These are phyloP conservation scores for Pistacia vera DNA, from an alignment of 345 rosid genomes.

Conservation along the genomic window DNA sequence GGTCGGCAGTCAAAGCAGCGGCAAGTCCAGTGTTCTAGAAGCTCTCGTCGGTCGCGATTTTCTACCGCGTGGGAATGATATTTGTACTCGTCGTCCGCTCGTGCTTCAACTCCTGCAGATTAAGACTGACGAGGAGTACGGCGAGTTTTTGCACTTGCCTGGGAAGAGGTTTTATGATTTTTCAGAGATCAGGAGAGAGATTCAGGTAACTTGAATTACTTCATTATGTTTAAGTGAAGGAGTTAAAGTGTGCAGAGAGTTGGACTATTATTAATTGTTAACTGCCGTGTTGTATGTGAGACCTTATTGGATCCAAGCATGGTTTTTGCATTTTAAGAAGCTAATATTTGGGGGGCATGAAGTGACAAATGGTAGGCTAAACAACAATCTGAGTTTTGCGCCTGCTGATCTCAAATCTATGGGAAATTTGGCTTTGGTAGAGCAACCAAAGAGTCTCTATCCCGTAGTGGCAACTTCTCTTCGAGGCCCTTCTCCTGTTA, in stretches of 20 bases:
- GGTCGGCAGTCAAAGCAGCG: slow-evolving; percentile 98
- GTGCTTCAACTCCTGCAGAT: slow-evolving; percentile 94
- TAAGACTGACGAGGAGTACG: slow-evolving; percentile 85
- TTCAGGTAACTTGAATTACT: slow-evolving; percentile 57
- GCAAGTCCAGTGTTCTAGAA: slow-evolving; percentile 97
- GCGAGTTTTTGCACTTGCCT: slow-evolving; percentile 92
- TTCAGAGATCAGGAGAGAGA: slow-evolving; percentile 91
- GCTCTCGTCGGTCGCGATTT: slow-evolving; percentile 97
- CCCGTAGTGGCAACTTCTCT: too few species aligned
- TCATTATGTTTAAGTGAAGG: neutral
- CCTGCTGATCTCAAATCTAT: too few species aligned
- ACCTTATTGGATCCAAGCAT: too few species aligned
- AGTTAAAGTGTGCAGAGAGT: neutral
- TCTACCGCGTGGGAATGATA: slow-evolving; percentile 87
- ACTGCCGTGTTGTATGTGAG: neutral
- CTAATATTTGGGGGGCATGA: too few species aligned
- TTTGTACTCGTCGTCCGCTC: slow-evolving; percentile 97
- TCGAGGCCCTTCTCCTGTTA: too few species aligned
- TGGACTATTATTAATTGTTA: neutral
- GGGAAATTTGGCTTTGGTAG: too few species aligned
- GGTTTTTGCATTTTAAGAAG: too few species aligned
- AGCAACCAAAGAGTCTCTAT: too few species aligned
- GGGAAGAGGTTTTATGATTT: slow-evolving; percentile 79
- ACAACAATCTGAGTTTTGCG: too few species aligned
- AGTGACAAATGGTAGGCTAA: too few species aligned